Evolutionary conservation across 176 grass and related monocot genomes (phyloP), one percentile per base, ranked within the genome.

Genomic region (Aegilops bicornis): DNA sequence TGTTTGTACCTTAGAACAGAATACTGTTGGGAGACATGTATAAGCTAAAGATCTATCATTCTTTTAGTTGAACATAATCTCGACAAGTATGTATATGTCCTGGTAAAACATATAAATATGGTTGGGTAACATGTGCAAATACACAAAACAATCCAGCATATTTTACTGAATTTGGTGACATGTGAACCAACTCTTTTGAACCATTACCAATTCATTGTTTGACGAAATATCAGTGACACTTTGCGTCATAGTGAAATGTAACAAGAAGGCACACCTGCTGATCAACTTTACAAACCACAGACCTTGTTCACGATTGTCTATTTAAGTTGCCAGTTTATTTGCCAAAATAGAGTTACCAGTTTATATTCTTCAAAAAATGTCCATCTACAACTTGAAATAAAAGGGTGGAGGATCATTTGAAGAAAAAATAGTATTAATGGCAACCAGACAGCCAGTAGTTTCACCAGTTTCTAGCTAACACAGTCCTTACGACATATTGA

Each of bases 1-100:
- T 48, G 36, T 27, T 78, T 88, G 76, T 78, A 69, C 5, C 3
- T 85, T 54, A 85, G 31, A 78, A 67, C 43, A 66, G 8, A 78
- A 39, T 30, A 85, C 20, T 42, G 63, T 50, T 64, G 20, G 27
- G 40, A 83, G 19, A 77, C 16, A 85, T 31, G 62, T 39, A 86
- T 83, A 10, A 87, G 32, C 23, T 73, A 78, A 31, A 77, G 7
- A 85, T 69, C 5, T 56, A 58, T 14, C n/a, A 85, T 6, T 40
- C 61, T 67, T 77, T 85, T 24, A 36, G 14, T 54, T 50, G 9
- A 36, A 50, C 7, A 75, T 47, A 48, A 63, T 54, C 42, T 35
- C 20, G 35, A 77, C 30, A 47, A 50, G 20, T 12, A 76, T 65
- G 65, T 48, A 76, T 84, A 19, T 45, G 17, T 75, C 75, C 7